Evolutionary conservation across 768 basidiomycete species (phyloP), one percentile per base, ranked within the genome.

Genomic region (Lactifluus hygrophoroides): DNA sequence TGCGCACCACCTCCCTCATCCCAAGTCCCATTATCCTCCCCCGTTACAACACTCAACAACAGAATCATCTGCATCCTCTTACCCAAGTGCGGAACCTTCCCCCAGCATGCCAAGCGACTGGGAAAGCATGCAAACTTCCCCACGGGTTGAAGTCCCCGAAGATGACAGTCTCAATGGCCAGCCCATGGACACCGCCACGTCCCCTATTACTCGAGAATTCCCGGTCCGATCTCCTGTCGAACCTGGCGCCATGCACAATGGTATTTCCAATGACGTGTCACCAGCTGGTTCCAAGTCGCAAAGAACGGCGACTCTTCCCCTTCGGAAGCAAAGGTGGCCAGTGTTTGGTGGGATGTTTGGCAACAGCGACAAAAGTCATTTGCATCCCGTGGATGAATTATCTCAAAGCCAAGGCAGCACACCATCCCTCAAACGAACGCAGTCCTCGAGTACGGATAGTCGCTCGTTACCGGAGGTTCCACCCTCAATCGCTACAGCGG

Each of bases 321-420:
- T 88, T 66, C 79, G 78, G 62, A 90, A 85, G 77, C 89, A 88
- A 72, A 76, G 77, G 64, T 83, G 79, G 70, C 86, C 85, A 82
- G 77, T 79, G 37, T 75, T 89, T 11, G 66, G 69, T 13, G 66
- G 68, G 43, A 84, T 89, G 77, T 90, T 91, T 70, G 85, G 88
- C 30, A 73, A 77, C 47, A 77, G 80, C 42, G 88, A 90, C 67
- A 88, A 88, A 66, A 75, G 75, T 17, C 78, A 83, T 6, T 73
- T 90, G 8, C 81, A 88, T 37, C 85, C 88, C 35, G 81, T 89
- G 37, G 87, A 90, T 44, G 88, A 91, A 73, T 73, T 80, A 30
- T 73, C 81, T 38, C 58, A 46, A 40, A 47, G 23, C 72, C 76
- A 56, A 21, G 75, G 72, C 58, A 81, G 79, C 54, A 80, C 78